Percentiles rank a stretch among this genome's conserved stretches.
Evolutionary conservation across 169 alveolate genomes (phyloP).

Genomic region (Plasmodium coatneyi): DNA sequence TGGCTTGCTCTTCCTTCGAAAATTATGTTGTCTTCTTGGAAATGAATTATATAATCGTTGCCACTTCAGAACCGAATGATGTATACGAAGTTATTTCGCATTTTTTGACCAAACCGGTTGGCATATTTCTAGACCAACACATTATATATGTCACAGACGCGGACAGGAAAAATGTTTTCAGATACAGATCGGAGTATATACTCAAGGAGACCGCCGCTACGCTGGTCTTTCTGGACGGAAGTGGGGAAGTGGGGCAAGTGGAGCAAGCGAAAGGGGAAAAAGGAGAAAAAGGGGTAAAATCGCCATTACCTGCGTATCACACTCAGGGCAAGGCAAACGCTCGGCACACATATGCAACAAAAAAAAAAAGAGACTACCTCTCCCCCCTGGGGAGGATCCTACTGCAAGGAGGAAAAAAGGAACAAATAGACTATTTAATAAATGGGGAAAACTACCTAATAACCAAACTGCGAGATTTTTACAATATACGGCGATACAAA

Average conservation of each 20-base stretch:
- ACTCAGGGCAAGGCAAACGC: neutral
- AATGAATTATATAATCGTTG: neutral
- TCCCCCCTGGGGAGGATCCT: neutral
- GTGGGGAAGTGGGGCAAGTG: neutral
- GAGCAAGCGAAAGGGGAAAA: neutral
- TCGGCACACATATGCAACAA: neutral
- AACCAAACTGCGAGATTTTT: neutral
- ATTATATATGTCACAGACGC: slow-evolving; percentile 41
- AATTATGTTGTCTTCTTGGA: slow-evolving; percentile 11
- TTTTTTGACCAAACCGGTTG: slow-evolving; percentile 39
- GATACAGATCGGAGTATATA: neutral
- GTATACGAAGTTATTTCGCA: slow-evolving; percentile 16
- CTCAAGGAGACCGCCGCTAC: neutral
- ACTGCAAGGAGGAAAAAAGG: neutral
- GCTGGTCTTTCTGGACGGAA: neutral
- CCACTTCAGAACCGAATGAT: neutral
- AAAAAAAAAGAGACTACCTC: neutral
- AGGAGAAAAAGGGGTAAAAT: neutral
- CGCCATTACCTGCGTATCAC: neutral
- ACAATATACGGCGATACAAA: neutral
- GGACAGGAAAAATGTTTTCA: slow-evolving; percentile 40
- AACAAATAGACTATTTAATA: neutral
- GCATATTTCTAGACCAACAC: slow-evolving; percentile 28
- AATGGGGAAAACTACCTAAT: neutral
- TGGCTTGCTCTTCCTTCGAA: slow-evolving; percentile 4